These are phyloP conservation scores for Gaertneriomyces sp. DNA, from an alignment of 192 early-diverging fungal genomes.

Conservation along the genomic window DNA sequence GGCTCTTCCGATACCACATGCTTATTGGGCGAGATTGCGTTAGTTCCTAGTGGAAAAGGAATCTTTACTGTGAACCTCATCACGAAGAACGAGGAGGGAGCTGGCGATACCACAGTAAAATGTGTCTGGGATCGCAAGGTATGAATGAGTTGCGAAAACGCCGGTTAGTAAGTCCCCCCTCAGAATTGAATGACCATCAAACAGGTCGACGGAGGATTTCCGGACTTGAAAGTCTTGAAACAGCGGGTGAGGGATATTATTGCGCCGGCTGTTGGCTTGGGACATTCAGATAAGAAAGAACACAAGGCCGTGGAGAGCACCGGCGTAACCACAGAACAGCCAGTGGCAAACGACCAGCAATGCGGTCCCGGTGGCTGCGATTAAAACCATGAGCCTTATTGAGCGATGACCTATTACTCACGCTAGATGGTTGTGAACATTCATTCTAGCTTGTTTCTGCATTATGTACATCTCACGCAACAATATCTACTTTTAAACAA, in stretches of 20 bases:
- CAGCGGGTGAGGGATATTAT: constrained; percentile 16
- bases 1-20: background rate
- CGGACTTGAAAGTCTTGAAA: constrained; percentile 13
- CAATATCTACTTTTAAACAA: too few species aligned
- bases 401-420: too few species aligned
- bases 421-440: too few species aligned
- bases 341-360: too few species aligned
- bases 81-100: background rate
- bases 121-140: constrained; percentile 5
- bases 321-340: too few species aligned
- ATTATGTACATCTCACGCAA: too few species aligned
- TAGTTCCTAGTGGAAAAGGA: background rate
- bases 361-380: too few species aligned
- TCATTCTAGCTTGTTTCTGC: too few species aligned
- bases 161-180: background rate
- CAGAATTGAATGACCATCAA: background rate
- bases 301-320: background rate
- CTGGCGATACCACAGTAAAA: background rate
- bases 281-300: background rate
- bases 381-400: too few species aligned
- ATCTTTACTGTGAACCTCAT: constrained; percentile 1
- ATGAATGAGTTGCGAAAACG: background rate
- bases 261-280: constrained; percentile 1
- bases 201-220: constrained; percentile 11
- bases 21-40: constrained; percentile 4